phyloP scores from a whole-genome alignment of 2,329 filamentous ascomycete genomes.

The Aspergillus thermomutatus region DNA sequence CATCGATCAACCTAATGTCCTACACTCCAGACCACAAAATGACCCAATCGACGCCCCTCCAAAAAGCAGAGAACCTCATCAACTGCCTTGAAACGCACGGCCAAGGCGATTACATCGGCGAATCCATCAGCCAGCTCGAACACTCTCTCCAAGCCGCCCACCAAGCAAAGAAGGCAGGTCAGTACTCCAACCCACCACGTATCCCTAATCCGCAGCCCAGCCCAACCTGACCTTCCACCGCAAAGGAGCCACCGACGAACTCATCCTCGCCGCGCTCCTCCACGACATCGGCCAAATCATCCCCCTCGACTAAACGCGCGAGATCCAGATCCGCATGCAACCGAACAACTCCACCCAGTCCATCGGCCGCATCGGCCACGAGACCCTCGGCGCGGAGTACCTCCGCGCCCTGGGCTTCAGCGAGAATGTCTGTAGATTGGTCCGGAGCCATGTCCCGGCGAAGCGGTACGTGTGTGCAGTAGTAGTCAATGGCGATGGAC shows the following conservation, averaged over 20 bases:
- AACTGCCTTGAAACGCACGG: constrained; percentile 28
- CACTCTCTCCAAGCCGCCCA: constrained; percentile 33
- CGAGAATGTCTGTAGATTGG: constrained; percentile 34
- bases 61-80: constrained; percentile 20
- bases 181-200: no score
- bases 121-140: constrained; percentile 34
- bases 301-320: constrained; percentile 29
- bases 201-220: no score
- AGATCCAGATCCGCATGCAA: constrained; percentile 21
- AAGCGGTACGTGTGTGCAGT: constrained; percentile 34
- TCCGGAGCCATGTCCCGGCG: constrained; percentile 39
- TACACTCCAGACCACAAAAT: constrained; percentile 3
- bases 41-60: constrained; percentile 3
- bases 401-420: constrained; percentile 34
- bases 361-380: constrained; percentile 38
- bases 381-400: constrained; percentile 37
- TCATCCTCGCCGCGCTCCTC: constrained; percentile 38
- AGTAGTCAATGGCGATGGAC: no score
- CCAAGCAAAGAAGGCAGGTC: constrained; percentile 26
- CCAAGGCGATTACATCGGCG: constrained; percentile 33
- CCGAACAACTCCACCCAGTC: constrained; percentile 24
- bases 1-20: no score
- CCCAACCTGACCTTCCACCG: not conserved
- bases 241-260: constrained; percentile 20
- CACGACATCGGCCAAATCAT: constrained; percentile 45